These are phyloP conservation scores for Salix koriyanagi DNA, from an alignment of 345 rosid species.

Conservation along the genomic window DNA sequence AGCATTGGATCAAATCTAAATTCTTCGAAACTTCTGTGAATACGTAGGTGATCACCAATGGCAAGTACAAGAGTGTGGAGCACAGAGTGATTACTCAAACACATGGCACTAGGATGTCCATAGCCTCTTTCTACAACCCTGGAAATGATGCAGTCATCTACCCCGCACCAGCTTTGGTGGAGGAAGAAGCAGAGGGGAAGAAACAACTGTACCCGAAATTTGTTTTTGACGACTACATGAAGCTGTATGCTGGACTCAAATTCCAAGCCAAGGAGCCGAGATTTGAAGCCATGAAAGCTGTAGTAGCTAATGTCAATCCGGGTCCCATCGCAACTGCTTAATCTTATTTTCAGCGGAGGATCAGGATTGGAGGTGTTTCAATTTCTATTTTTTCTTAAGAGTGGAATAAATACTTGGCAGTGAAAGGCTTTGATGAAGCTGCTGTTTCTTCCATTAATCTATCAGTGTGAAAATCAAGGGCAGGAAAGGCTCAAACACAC, in stretches of 20 bases:
- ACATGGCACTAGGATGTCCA: conserved; percentile 68
- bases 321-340: conserved; percentile 45
- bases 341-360: background rate
- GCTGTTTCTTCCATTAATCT: background rate
- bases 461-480: background rate
- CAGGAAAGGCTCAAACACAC: background rate
- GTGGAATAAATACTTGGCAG: background rate
- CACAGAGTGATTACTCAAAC: conserved; percentile 85
- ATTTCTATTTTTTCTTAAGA: background rate
- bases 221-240: conserved; percentile 90
- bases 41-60: conserved; percentile 73
- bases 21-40: background rate
- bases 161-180: conserved; percentile 70
- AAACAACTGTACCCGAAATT: conserved; percentile 61
- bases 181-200: conserved; percentile 39
- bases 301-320: conserved; percentile 17
- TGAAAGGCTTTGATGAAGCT: background rate
- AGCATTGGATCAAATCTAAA: background rate
- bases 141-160: conserved; percentile 77
- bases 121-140: conserved; percentile 93
- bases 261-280: conserved; percentile 93
- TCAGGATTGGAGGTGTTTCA: background rate
- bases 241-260: conserved; percentile 62
- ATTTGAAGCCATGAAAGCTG: conserved; percentile 83
- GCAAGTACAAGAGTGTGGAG: conserved; percentile 82